phyloP scores from a whole-genome alignment of 2,329 filamentous ascomycete species.

The Samsoniella hepiali region DNA sequence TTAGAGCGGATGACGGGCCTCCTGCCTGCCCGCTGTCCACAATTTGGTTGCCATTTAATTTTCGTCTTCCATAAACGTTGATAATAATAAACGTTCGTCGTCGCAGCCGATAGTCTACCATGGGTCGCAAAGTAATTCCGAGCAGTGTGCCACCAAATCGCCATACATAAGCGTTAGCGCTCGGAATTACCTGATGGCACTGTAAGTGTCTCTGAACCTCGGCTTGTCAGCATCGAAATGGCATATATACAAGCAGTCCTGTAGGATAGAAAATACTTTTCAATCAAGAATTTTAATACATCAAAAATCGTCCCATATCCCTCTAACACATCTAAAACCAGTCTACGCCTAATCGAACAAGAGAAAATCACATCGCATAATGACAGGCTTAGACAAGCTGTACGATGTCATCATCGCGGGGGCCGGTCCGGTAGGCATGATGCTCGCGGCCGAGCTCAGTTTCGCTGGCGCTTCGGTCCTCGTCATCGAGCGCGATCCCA shows the following conservation, averaged over 20 bases:
- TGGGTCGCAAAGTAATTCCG: neutral
- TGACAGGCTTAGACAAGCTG: constrained; percentile 11
- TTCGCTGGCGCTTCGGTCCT: constrained; percentile 33
- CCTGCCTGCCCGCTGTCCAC: neutral
- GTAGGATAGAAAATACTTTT: neutral
- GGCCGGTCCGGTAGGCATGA: constrained; percentile 35
- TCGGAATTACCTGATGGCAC: too few relatives aligned
- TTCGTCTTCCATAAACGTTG: neutral
- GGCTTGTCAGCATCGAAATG: neutral
- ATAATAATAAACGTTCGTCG: constrained; percentile 7
- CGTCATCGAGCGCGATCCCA: constrained; percentile 31
- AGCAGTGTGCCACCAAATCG: too few relatives aligned
- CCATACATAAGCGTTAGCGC: too few relatives aligned
- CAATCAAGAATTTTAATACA: neutral
- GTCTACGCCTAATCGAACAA: neutral
- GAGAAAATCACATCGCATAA: neutral
- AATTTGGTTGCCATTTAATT: neutral
- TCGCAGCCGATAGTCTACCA: neutral
- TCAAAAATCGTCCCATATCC: neutral
- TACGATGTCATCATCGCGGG: constrained; percentile 37
- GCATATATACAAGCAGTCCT: neutral
- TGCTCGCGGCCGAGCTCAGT: constrained; percentile 36
- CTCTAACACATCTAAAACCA: too few relatives aligned
- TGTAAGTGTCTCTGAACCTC: neutral
- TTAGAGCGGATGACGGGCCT: neutral